A percentile compares a stretch with the other conserved stretches of the same genome.
phyloP scores from a whole-genome alignment of 106 monocot species.

The Dendrobium catenatum region DNA sequence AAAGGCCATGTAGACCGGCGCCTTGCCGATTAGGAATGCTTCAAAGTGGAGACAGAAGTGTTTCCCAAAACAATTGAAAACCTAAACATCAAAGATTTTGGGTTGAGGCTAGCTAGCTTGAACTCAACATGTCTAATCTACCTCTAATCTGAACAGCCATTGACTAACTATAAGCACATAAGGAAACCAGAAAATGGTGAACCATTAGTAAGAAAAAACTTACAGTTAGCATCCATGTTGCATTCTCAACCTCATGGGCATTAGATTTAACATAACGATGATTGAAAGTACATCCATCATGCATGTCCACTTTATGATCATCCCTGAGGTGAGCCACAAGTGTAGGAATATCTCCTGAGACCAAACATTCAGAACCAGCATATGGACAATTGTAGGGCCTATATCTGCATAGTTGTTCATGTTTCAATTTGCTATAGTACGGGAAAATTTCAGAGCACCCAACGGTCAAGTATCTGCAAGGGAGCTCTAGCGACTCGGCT shows the following conservation, averaged over 20 bases:
- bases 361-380: slow-evolving; percentile 4
- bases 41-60: slow-evolving; percentile 4
- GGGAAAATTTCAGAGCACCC: neutral
- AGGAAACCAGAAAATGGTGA: neutral
- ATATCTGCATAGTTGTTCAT: neutral
- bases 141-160: neutral
- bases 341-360: slow-evolving; percentile 1
- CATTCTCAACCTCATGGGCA: slow-evolving; percentile 1
- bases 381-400: neutral
- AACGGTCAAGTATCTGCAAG: neutral
- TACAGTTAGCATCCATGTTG: slow-evolving; percentile 6
- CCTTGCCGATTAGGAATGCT: neutral
- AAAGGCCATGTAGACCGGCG: neutral
- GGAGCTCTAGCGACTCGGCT: neutral
- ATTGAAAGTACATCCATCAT: slow-evolving; percentile 5
- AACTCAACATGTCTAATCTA: neutral
- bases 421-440: slow-evolving; percentile 4
- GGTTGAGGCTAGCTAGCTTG: neutral
- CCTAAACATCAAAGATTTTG: neutral
- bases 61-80: slow-evolving; percentile 3
- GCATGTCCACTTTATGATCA: slow-evolving; percentile 6
- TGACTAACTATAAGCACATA: neutral
- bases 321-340: slow-evolving; percentile 2
- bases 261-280: slow-evolving; percentile 8
- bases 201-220: neutral